Conservation (phyloP, 139 green algal species). For the Volvox africanus region DNA sequence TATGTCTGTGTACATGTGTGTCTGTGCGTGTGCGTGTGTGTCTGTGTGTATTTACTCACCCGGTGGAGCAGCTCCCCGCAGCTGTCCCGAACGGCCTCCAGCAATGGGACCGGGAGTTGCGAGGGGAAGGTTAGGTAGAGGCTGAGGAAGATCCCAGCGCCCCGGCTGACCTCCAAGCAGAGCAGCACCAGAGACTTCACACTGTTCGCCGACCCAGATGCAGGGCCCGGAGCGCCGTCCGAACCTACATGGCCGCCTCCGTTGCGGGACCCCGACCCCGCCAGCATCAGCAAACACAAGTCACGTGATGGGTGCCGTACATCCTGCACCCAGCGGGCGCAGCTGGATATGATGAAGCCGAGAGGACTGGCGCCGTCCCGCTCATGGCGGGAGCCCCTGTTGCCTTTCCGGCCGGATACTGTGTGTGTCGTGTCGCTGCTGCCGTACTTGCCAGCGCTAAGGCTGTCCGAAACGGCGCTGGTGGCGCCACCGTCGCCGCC, state of each 20-base stretch:
- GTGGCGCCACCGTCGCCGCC: neutral
- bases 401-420: too few relatives aligned
- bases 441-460: neutral
- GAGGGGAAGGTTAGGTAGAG: slow-evolving; percentile 21
- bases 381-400: neutral
- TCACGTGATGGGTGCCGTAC: slow-evolving; percentile 3
- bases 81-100: neutral
- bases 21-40: too few relatives aligned
- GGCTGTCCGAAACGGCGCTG: neutral
- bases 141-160: neutral
- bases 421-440: neutral
- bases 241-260: neutral
- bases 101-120: neutral
- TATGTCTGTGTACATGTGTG: too few relatives aligned
- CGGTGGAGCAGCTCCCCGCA: neutral
- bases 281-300: neutral
- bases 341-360: neutral
- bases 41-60: neutral
- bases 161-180: neutral
- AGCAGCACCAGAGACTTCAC: slow-evolving; percentile 4
- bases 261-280: neutral
- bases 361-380: neutral
- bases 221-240: neutral
- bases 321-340: slow-evolving; percentile 4
- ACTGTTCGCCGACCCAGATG: neutral